phyloP scores from a whole-genome alignment of 208 protist species.

The Crithidia expoeki region DNA sequence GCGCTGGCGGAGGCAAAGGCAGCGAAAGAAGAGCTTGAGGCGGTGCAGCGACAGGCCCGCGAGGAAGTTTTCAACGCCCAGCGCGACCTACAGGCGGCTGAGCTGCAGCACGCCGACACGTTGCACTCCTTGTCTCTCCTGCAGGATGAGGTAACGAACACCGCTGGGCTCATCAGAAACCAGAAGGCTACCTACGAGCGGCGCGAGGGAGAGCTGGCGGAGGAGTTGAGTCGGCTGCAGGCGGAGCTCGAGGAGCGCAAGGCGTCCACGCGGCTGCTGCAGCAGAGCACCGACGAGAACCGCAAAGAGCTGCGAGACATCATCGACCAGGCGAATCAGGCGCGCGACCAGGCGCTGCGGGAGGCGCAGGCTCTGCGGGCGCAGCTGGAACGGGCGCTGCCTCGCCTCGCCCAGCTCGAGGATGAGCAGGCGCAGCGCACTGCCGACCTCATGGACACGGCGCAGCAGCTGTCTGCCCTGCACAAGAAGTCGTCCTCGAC shows the following conservation, averaged over 20 bases:
- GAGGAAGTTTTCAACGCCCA: conserved; percentile 56
- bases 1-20: conserved; percentile 37
- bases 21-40: conserved; percentile 36
- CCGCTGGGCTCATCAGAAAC: conserved; percentile 34
- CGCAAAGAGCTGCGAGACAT: conserved; percentile 27
- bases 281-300: conserved; percentile 32
- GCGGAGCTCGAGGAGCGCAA: conserved; percentile 38
- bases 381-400: conserved; percentile 51
- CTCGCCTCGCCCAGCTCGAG: conserved; percentile 60
- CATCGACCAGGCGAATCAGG: conserved; percentile 30
- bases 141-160: conserved; percentile 37
- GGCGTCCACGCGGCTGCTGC: conserved; percentile 24
- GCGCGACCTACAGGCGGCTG: conserved; percentile 48
- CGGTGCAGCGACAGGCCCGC: conserved; percentile 30
- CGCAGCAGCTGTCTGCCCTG: conserved; percentile 58
- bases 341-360: conserved; percentile 35
- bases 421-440: conserved; percentile 49
- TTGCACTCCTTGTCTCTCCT: conserved; percentile 41
- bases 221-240: conserved; percentile 44
- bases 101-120: conserved; percentile 52
- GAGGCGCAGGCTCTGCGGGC: conserved; percentile 41
- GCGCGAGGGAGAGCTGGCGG: conserved; percentile 38
- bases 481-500: conserved; percentile 43
- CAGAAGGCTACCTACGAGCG: conserved; percentile 50
- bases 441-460: conserved; percentile 63